phyloP scores from a whole-genome alignment of 768 basidiomycete species.

The Podaxis carcinomalis region DNA sequence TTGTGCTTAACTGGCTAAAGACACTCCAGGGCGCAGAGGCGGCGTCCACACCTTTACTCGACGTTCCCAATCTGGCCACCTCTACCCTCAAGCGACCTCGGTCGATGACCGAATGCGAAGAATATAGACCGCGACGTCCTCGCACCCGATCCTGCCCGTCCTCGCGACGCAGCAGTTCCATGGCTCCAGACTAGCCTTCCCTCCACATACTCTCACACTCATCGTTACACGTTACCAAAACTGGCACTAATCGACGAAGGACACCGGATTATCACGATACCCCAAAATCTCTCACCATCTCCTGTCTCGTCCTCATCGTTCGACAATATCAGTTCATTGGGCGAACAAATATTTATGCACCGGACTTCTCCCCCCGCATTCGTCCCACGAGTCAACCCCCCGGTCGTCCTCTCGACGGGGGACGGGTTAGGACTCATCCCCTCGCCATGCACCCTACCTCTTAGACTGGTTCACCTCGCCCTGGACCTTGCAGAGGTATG shows the following conservation, averaged over 20 bases:
- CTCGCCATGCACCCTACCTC: not conserved
- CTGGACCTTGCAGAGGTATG: constrained; percentile 9
- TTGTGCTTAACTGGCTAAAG: constrained; percentile 37
- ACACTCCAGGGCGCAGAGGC: not conserved
- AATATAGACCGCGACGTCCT: constrained; percentile 22
- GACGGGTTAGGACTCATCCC: constrained; percentile 6
- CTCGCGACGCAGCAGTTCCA: constrained; percentile 13
- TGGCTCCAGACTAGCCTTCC: constrained; percentile 13
- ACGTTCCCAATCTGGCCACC: constrained; percentile 25
- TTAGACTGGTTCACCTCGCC: constrained; percentile 9
- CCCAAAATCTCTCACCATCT: not conserved
- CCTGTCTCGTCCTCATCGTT: constrained; percentile 2
- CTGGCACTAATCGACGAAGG: constrained; percentile 6
- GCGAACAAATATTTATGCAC: constrained; percentile 3
- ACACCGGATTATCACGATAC: constrained; percentile 7
- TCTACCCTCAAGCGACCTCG: constrained; percentile 33
- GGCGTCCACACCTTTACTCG: constrained; percentile 2
- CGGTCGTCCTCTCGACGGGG: not conserved
- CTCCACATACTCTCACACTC: constrained; percentile 7
- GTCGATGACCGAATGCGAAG: constrained; percentile 32
- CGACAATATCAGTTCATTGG: not conserved
- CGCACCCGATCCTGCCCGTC: constrained; percentile 22
- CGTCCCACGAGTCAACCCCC: constrained; percentile 2
- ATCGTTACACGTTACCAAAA: not conserved
- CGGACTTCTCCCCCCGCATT: not conserved